phyloP scores from a whole-genome alignment of 345 rosid species.

The Camelina neglecta region DNA sequence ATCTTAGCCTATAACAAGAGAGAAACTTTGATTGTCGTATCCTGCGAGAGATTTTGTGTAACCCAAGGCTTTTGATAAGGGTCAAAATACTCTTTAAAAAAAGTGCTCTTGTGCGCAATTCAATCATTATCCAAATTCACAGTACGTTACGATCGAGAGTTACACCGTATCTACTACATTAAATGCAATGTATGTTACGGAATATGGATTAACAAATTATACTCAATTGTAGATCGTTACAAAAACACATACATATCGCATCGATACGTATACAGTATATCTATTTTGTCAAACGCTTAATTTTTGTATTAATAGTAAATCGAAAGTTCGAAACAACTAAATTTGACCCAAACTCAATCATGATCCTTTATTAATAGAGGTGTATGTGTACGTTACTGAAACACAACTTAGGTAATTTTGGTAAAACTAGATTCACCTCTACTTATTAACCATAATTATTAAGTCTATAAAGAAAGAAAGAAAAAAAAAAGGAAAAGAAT shows the following conservation, averaged over 20 bases:
- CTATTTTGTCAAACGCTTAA: background rate
- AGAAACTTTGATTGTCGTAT: too few species aligned
- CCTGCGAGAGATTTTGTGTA: too few species aligned
- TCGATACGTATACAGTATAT: background rate
- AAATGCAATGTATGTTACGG: background rate
- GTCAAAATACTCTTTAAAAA: too few species aligned
- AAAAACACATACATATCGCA: background rate
- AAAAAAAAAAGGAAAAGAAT: background rate
- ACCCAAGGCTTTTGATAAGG: too few species aligned
- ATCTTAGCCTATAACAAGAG: too few species aligned
- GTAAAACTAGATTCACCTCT: conserved; percentile 14
- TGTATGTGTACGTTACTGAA: background rate
- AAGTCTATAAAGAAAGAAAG: background rate
- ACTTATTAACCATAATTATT: background rate
- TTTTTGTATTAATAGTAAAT: background rate
- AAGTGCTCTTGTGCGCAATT: too few species aligned
- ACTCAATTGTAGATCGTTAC: too few species aligned
- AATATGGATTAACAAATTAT: too few species aligned
- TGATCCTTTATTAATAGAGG: too few species aligned
- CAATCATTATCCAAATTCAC: too few species aligned
- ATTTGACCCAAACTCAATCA: background rate
- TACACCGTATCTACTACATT: too few species aligned
- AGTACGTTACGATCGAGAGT: too few species aligned
- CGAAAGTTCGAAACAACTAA: background rate
- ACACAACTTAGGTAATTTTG: background rate